Evolutionary conservation across 1,139 yeast genomes (phyloP), one percentile per base, ranked within the genome.

Genomic region (Eremothecium cymbalariae): DNA sequence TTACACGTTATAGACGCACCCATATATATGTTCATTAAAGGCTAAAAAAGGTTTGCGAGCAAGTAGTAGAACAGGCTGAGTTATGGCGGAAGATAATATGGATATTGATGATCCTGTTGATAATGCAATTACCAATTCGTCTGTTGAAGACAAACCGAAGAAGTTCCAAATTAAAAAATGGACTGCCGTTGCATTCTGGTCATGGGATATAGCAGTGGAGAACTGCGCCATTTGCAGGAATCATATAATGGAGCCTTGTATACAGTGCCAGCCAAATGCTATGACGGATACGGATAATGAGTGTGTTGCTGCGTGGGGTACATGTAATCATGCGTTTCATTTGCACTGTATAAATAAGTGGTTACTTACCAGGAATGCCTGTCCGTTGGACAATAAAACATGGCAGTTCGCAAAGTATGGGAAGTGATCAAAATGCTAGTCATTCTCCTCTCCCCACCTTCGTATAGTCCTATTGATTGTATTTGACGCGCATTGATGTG

Each of bases 141-240:
- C n/a, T 8, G 21, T 11, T n/a, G 36, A 31, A 8, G 35, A 23
- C 13, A 28, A 36, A 12, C 44, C 42, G 38, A 74, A 72, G 55
- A 65, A 78, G 47, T 78, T 79, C 47, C 85, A 79, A 50, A 77
- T 80, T 32, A 75, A 77, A 51, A 79, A 78, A 66, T 90, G 98
- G 98, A 86, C 95, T 11, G 97, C 98, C 0, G 98, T 93, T 35
- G 97, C 98, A 12, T 86, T 90, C 55, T 93, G 99, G 99, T 86
- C 96, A 1, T 93, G 98, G 98, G 97, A 85, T 61, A 83, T 86
- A 41, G 93, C 79, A 34, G 94, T 90, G 40, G 98, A 93, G 49
- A 86, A 85, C 38, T 93, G 99, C 67, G 97, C 99, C 29, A 93
- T 93, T 58, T 93, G 99, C 69, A 74, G 98, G 54, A 93, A 90